These are phyloP conservation scores for Talaromyces nanjingensis DNA, from an alignment of 495 filamentous ascomycete genomes.

Conservation along the genomic window DNA sequence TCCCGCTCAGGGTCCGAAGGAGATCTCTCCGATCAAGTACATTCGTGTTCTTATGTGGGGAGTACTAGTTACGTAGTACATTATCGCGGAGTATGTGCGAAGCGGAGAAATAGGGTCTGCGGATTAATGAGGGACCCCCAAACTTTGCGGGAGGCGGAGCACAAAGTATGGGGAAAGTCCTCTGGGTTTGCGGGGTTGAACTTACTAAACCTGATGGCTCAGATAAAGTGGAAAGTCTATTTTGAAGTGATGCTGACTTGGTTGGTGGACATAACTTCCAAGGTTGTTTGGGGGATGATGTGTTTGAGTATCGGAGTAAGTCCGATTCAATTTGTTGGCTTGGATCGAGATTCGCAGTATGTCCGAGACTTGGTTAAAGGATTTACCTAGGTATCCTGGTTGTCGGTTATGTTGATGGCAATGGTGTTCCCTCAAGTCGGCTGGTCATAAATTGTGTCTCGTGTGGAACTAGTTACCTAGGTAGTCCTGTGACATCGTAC, in stretches of 20 bases:
- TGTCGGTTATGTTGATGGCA: conserved; percentile 8
- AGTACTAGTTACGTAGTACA: not conserved
- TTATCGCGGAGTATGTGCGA: not conserved
- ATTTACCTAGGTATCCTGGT: not conserved
- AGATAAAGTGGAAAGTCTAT: not conserved
- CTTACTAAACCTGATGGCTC: not conserved
- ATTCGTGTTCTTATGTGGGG: not conserved
- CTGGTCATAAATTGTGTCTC: not conserved
- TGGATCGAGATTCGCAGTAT: not conserved
- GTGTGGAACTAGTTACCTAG: not conserved
- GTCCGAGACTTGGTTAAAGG: not conserved
- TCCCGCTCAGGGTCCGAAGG: not conserved
- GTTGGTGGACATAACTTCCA: not conserved
- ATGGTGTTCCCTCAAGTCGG: not conserved
- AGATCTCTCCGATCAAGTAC: not conserved
- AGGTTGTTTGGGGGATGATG: not conserved
- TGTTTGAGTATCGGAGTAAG: not conserved
- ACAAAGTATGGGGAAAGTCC: not conserved
- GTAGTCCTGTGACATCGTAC: no score
- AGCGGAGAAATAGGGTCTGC: not conserved
- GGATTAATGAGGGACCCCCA: no score
- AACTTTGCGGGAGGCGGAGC: no score
- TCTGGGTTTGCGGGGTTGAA: not conserved
- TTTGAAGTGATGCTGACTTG: not conserved
- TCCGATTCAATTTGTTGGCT: not conserved